Base-by-base conservation (phyloP, 768 basidiomycete species). In the Russula emetica region DNA sequence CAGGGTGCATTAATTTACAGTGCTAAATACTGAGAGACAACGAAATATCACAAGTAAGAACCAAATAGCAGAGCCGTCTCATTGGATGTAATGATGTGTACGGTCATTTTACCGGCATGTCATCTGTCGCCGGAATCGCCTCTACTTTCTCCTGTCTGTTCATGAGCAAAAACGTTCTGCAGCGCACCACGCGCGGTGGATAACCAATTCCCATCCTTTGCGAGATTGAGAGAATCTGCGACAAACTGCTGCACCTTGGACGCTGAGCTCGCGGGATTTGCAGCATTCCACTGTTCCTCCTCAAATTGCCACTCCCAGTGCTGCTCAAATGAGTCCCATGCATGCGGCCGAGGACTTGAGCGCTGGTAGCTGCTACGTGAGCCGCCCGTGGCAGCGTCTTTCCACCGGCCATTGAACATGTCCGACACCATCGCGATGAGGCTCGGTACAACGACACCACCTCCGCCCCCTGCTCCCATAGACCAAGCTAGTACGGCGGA, bases 241-340 rank as follows among this genome's bases (percentile, higher is more conserved):
- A 87, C 75, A 49, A 84, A 73, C 63, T 76, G 74, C 70, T 81
- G 77, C 47, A 77, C 78, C 38, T 79, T 76, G 26, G 67, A 70
- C n/a, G 75, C 68, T 28, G 73, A 70, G 51, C 66, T 69, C 11
- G 62, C 73, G 72, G 67, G 64, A 47, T 69, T 68, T 5, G 68
- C 67, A 32, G 63, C 62, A 24, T 67, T 55, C 57, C 67, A 58
- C 62, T 68, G 69, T 16, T 70, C 53, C 59, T 73, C 69, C 24
- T 66, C 66, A 70, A 83, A 78, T 71, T 83, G 83, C 87, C 86
- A 85, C 50, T 84, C 78, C 44, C 72, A 74, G 71, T 87, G 86
- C 53, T 75, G 74, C 53, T 83, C 79, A 69, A 86, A 91, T 16
- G 85, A 78, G 49, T 89, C 85, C 87, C 86, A 89, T 54, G 83